phyloP scores from a whole-genome alignment of 1,284 basidiomycete genomes.

The Trichosporon asahii region DNA sequence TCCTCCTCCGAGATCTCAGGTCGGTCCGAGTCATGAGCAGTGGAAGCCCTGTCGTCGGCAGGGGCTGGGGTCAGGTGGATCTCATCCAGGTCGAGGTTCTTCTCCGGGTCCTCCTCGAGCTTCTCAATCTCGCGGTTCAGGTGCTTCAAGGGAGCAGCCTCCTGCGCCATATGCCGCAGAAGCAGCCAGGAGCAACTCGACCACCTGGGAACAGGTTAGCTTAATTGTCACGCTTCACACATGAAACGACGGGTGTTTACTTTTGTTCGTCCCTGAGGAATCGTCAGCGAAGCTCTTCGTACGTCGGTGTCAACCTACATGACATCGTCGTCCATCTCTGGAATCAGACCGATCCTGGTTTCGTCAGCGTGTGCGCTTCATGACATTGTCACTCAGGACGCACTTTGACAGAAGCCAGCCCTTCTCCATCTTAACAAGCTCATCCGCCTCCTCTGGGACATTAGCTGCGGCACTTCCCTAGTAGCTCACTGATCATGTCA shows the following conservation, averaged over 20 bases:
- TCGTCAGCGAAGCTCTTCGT: constrained; percentile 14
- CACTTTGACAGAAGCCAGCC: constrained; percentile 65
- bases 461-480: constrained; percentile 1
- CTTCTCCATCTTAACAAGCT: constrained; percentile 67
- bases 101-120: not conserved
- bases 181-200: constrained; percentile 69
- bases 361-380: not conserved
- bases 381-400: constrained; percentile 12
- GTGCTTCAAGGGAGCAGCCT: constrained; percentile 12
- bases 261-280: constrained; percentile 61
- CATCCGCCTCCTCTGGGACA: constrained; percentile 57
- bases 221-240: not conserved
- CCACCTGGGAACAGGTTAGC: constrained; percentile 18
- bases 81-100: not conserved
- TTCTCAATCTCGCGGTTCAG: not conserved
- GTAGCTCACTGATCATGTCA: constrained; percentile 57
- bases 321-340: constrained; percentile 79
- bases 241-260: constrained; percentile 55
- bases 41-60: constrained; percentile 12
- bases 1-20: constrained; percentile 16
- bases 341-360: constrained; percentile 59
- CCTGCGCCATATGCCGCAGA: constrained; percentile 62
- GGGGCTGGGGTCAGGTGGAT: constrained; percentile 17
- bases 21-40: not conserved
- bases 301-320: constrained; percentile 54